These are phyloP conservation scores for Kodamaea hsintzibuensis DNA, from an alignment of 805 yeast genomes.

Conservation along the genomic window DNA sequence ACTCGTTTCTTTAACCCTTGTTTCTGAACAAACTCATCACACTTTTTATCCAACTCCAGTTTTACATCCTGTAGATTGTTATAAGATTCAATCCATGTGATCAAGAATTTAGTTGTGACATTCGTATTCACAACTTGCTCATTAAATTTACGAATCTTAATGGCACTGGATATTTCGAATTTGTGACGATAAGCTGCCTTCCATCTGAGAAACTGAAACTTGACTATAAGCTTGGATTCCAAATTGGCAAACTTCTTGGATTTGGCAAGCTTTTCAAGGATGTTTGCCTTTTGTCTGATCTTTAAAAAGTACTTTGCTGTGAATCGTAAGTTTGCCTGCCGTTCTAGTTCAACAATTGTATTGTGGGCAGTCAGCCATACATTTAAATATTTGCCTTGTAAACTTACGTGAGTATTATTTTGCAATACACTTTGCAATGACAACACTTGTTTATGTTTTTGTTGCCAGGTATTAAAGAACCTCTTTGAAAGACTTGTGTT, in stretches of 20 bases:
- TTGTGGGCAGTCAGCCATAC: neutral
- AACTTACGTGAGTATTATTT: neutral
- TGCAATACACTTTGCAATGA: neutral
- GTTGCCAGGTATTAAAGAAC: neutral
- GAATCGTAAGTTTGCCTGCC: neutral
- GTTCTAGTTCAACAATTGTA: neutral
- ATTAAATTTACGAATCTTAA: slow-evolving; percentile 21
- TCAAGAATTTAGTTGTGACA: slow-evolving; percentile 12
- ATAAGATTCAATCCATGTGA: slow-evolving; percentile 23
- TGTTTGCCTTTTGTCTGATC: neutral
- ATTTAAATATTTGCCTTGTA: neutral
- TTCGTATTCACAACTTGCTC: slow-evolving; percentile 15
- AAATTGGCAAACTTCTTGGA: slow-evolving; percentile 1
- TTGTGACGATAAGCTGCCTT: slow-evolving; percentile 17
- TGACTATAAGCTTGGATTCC: slow-evolving; percentile 5
- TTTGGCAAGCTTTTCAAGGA: neutral
- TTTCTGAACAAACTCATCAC: slow-evolving; percentile 7
- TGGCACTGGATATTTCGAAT: slow-evolving; percentile 21
- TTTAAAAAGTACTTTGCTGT: neutral
- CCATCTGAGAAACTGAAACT: slow-evolving; percentile 23
- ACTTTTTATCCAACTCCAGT: slow-evolving; percentile 11
- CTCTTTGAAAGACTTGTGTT: neutral
- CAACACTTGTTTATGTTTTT: neutral
- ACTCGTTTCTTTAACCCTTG: neutral
- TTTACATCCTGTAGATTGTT: slow-evolving; percentile 15